These are phyloP conservation scores for Chrysosporium queenslandicum DNA, from an alignment of 2,329 filamentous ascomycete species.

Conservation along the genomic window DNA sequence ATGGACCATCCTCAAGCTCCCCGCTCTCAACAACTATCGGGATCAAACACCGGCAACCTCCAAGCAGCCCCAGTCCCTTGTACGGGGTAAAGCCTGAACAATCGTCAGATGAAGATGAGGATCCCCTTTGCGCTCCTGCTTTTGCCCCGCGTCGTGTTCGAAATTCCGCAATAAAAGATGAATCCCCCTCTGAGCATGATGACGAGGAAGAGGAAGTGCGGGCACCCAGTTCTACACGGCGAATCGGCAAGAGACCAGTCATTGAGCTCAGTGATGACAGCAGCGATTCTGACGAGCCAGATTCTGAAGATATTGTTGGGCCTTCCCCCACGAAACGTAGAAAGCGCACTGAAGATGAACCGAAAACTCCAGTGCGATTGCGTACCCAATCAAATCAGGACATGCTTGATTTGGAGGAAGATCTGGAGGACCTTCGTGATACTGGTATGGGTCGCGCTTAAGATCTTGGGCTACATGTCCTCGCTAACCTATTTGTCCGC, in stretches of 20 bases:
- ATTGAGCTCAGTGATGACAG: slow-evolving; percentile 25
- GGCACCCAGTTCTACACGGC: slow-evolving; percentile 16
- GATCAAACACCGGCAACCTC: not conserved
- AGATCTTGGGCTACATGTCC: too few species aligned
- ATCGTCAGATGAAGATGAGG: slow-evolving; percentile 11
- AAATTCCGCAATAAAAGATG: not conserved
- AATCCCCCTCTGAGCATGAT: not conserved
- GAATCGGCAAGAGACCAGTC: slow-evolving; percentile 23
- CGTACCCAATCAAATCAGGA: slow-evolving; percentile 23
- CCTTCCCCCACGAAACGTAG: slow-evolving; percentile 25
- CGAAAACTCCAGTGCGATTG: slow-evolving; percentile 13
- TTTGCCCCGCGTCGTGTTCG: not conserved
- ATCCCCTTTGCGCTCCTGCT: not conserved
- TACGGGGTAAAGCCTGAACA: not conserved
- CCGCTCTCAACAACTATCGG: not conserved
- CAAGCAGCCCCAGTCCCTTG: not conserved
- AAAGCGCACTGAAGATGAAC: slow-evolving; percentile 13
- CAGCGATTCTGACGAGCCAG: slow-evolving; percentile 22
- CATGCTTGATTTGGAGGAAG: slow-evolving; percentile 36
- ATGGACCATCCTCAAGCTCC: slow-evolving; percentile 1
- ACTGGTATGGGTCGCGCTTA: too few species aligned
- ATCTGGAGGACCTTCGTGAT: slow-evolving; percentile 37
- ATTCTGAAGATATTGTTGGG: slow-evolving; percentile 22
- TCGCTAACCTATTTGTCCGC: slow-evolving; percentile 15
- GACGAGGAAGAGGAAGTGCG: slow-evolving; percentile 1